A percentile compares a stretch with the other conserved stretches of the same genome.
phyloP scores from a whole-genome alignment of 1,139 yeast species.

The Pichia terricola region DNA sequence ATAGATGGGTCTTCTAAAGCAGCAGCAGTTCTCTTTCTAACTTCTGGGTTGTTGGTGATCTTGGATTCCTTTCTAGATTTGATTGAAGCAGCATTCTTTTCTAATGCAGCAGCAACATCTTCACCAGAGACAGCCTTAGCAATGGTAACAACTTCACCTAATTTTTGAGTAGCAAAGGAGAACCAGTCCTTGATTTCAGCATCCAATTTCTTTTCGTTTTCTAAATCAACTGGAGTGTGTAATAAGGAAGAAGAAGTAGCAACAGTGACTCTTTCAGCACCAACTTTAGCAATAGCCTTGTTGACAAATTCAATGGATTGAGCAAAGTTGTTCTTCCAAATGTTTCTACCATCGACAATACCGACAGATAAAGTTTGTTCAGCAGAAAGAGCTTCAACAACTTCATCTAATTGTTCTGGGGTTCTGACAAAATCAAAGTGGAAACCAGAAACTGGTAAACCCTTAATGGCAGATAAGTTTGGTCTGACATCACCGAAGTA shows the following conservation, averaged over 20 bases:
- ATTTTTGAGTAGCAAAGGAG: conserved; percentile 96
- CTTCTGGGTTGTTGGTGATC: conserved; percentile 85
- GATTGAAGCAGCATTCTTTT: conserved; percentile 80
- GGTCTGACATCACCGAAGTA: conserved; percentile 99
- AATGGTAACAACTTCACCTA: conserved; percentile 79
- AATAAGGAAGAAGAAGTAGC: conserved; percentile 86
- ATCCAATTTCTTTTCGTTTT: conserved; percentile 82
- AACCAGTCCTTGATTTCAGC: conserved; percentile 94
- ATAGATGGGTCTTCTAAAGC: conserved; percentile 54
- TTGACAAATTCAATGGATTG: conserved; percentile 75
- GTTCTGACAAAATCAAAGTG: conserved; percentile 96
- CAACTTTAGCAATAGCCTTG: conserved; percentile 76
- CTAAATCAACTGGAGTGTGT: conserved; percentile 97
- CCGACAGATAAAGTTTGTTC: conserved; percentile 88
- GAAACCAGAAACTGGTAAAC: conserved; percentile 88
- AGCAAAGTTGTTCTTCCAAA: conserved; percentile 94
- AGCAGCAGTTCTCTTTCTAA: conserved; percentile 76
- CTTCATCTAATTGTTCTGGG: conserved; percentile 91
- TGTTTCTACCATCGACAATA: conserved; percentile 97
- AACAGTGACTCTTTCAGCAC: conserved; percentile 81
- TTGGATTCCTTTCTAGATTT: conserved; percentile 80
- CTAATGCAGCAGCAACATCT: conserved; percentile 58
- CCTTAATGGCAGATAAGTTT: conserved; percentile 81
- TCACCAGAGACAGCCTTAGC: conserved; percentile 83
- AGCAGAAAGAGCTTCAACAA: conserved; percentile 50